Percentiles rank a stretch among this genome's conserved stretches.
These are phyloP conservation scores for Phytopythium chamaehyphon DNA, from an alignment of 352 stramenopile species.

Conservation along the genomic window DNA sequence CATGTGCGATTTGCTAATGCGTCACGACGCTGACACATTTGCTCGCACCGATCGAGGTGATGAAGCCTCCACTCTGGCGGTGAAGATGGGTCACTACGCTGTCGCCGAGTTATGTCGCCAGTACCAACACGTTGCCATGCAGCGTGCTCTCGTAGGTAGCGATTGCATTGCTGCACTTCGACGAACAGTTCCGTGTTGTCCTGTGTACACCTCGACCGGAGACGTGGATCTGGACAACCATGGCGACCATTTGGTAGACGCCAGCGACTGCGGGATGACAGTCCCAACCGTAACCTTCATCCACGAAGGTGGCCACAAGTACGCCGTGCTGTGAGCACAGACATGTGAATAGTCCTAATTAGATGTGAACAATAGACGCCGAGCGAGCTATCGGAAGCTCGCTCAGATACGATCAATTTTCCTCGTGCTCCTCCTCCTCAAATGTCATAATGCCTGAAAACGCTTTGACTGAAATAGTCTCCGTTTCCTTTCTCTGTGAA, in stretches of 20 bases:
- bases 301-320: constrained; percentile 26
- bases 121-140: constrained; percentile 4
- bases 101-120: constrained; percentile 25
- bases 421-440: no score
- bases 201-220: constrained; percentile 1
- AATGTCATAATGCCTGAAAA: no score
- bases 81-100: constrained; percentile 20
- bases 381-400: no score
- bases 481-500: no score
- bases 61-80: constrained; percentile 22
- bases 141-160: constrained; percentile 4
- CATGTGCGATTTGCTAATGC: constrained; percentile 48
- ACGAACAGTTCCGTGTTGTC: constrained; percentile 8
- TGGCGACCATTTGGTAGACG: neutral
- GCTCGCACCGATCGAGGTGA: constrained; percentile 22
- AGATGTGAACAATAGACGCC: neutral
- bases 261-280: constrained; percentile 11
- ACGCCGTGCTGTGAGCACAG: constrained; percentile 25
- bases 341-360: neutral
- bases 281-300: constrained; percentile 25
- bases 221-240: constrained; percentile 1
- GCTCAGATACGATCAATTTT: no score
- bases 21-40: constrained; percentile 22
- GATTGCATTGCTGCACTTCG: constrained; percentile 14
- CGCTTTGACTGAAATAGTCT: no score